Conservation (phyloP, 2,329 filamentous ascomycete genomes). For the Magnaporthales sp. region DNA sequence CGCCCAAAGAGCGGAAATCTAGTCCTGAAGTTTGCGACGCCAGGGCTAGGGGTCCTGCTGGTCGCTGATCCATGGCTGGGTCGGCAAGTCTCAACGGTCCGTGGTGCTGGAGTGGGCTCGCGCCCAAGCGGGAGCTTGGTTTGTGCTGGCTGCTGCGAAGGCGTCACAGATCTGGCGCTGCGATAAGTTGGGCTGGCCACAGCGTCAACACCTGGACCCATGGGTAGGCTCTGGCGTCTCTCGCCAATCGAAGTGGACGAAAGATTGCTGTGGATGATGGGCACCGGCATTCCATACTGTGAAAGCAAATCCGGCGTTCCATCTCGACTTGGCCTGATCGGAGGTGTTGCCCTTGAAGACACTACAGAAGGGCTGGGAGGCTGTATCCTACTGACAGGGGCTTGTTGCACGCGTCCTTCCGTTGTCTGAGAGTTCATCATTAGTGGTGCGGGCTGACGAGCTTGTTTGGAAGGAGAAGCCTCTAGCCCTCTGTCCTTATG, state of each 20-base stretch:
- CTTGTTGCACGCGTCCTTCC: conserved; percentile 12
- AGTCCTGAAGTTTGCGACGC: conserved; percentile 46
- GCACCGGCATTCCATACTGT: conserved; percentile 40
- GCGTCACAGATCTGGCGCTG: conserved; percentile 22
- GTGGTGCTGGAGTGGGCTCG: conserved; percentile 25
- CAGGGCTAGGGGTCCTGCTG: conserved; percentile 44
- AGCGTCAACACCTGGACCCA: conserved; percentile 6
- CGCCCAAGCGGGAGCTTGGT: conserved; percentile 21
- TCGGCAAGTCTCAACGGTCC: not conserved
- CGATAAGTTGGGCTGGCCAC: conserved; percentile 11
- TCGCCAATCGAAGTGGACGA: conserved; percentile 39
- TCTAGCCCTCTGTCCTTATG: conserved; percentile 30
- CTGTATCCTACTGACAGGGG: conserved; percentile 15
- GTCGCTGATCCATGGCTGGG: conserved; percentile 10
- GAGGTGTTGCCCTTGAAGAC: conserved; percentile 31
- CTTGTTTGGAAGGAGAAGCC: conserved; percentile 27
- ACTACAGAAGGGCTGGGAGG: conserved; percentile 16
- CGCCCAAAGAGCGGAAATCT: conserved; percentile 74
- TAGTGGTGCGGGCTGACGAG: conserved; percentile 18
- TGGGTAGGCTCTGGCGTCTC: conserved; percentile 31
- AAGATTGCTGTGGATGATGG: conserved; percentile 55
- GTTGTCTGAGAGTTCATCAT: conserved; percentile 14
- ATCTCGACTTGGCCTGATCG: conserved; percentile 58
- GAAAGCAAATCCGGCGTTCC: conserved; percentile 54
- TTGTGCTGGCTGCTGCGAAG: conserved; percentile 17